phyloP scores from a whole-genome alignment of 1,284 basidiomycete genomes.

The Meira nashicola region DNA sequence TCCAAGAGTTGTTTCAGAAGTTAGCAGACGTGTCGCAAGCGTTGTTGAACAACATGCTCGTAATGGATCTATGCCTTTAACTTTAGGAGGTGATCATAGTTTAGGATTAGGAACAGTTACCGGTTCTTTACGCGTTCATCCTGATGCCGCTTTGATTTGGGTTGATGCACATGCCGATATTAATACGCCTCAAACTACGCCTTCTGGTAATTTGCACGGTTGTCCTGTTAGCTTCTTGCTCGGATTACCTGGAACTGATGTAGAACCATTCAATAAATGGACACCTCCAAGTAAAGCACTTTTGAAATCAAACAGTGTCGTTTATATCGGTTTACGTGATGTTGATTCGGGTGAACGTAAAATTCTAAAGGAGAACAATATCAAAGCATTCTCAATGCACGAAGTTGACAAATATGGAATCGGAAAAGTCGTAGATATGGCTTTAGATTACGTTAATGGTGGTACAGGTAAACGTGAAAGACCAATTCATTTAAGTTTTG shows the following conservation, averaged over 20 bases:
- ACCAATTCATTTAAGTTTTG: conserved; percentile 93
- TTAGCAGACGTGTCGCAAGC: conserved; percentile 73
- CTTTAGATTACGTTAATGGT: conserved; percentile 80
- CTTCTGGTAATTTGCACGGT: conserved; percentile 90
- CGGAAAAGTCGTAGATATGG: conserved; percentile 82
- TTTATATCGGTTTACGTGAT: conserved; percentile 94
- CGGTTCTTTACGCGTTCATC: conserved; percentile 56
- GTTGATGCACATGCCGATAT: conserved; percentile 70
- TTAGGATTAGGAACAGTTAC: conserved; percentile 59
- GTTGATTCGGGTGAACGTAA: conserved; percentile 83
- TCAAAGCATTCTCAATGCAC: conserved; percentile 96
- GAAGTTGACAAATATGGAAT: conserved; percentile 96
- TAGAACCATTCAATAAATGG: conserved; percentile 49
- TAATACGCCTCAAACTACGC: conserved; percentile 79
- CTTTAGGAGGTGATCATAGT: conserved; percentile 94
- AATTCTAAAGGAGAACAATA: conserved; percentile 76
- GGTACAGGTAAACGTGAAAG: conserved; percentile 58
- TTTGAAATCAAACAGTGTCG: conserved; percentile 65
- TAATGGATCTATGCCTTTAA: conserved; percentile 77
- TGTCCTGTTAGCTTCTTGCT: conserved; percentile 92
- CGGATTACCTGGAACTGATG: conserved; percentile 50
- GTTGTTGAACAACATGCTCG: conserved; percentile 70
- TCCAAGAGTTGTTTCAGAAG: conserved; percentile 56
- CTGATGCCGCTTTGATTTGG: conserved; percentile 81
- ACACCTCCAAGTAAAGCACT: conserved; percentile 33